phyloP scores from a whole-genome alignment of 192 early-diverging fungal genomes.

The Coemansia sp. region DNA sequence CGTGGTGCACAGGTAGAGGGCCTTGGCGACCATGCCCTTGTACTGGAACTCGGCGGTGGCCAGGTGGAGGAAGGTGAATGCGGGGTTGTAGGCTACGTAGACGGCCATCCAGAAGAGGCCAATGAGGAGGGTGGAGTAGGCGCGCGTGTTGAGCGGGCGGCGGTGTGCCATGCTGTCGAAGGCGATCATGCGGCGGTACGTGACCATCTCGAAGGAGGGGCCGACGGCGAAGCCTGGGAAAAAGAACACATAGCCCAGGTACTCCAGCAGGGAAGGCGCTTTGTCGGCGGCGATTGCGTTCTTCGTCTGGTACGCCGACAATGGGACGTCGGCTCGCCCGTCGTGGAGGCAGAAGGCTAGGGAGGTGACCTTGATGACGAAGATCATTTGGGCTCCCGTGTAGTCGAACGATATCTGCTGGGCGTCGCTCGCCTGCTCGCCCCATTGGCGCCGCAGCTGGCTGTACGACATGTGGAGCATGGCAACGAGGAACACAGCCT shows the following conservation, averaged over 20 bases:
- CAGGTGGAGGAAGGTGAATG: constrained; percentile 17
- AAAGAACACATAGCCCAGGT: constrained; percentile 87
- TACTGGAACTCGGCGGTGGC: constrained; percentile 18
- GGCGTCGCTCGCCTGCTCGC: constrained; percentile 18
- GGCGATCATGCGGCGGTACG: constrained; percentile 56
- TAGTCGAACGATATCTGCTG: constrained; percentile 68
- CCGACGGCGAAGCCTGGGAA: constrained; percentile 84
- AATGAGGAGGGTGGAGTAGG: constrained; percentile 27
- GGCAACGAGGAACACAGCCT: constrained; percentile 59
- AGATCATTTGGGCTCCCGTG: constrained; percentile 92
- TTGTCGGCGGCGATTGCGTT: constrained; percentile 54
- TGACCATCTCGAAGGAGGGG: constrained; percentile 72
- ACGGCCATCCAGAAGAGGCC: constrained; percentile 46
- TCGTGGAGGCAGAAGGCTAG: constrained; percentile 86
- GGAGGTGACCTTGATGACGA: constrained; percentile 89
- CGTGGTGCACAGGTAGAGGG: constrained; percentile 24
- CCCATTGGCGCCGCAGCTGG: constrained; percentile 41
- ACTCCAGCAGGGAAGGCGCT: constrained; percentile 73
- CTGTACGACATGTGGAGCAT: constrained; percentile 71
- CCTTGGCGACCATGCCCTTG: constrained; percentile 4
- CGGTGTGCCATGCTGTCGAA: constrained; percentile 31
- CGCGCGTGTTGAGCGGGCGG: constrained; percentile 18
- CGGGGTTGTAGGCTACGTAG: constrained; percentile 23
- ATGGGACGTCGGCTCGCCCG: constrained; percentile 50
- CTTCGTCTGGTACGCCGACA: constrained; percentile 63